Evolutionary conservation across 495 filamentous ascomycete genomes (phyloP).

Genomic region (Elasticomyces elasticus): DNA sequence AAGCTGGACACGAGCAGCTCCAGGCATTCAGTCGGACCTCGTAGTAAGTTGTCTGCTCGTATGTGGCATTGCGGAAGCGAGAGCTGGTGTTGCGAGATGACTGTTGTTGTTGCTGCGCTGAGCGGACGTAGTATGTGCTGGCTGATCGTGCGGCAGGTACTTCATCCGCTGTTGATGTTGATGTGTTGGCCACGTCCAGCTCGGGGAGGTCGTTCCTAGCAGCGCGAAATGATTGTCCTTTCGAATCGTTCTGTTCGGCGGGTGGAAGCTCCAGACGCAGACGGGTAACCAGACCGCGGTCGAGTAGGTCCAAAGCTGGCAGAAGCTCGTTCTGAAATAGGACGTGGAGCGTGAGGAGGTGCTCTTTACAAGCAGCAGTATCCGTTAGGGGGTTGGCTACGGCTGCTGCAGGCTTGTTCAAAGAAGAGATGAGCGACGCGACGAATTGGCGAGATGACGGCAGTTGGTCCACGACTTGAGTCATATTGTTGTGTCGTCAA

Average conservation of each 20-base stretch:
- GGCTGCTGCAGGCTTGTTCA: neutral
- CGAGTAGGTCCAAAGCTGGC: constrained; percentile 72
- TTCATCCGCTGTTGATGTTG: neutral
- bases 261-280: constrained; percentile 12
- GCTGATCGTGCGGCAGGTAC: neutral
- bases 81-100: constrained; percentile 5
- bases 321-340: constrained; percentile 55
- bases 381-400: constrained; percentile 9
- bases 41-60: constrained; percentile 39
- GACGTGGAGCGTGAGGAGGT: constrained; percentile 53
- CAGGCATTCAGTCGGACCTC: constrained; percentile 65
- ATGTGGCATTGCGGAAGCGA: constrained; percentile 21
- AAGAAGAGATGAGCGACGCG: constrained; percentile 2
- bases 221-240: no score
- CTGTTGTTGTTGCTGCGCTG: constrained; percentile 23
- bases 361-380: constrained; percentile 11
- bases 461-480: neutral
- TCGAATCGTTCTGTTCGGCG: no score
- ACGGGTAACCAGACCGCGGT: constrained; percentile 54
- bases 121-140: constrained; percentile 34
- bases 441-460: constrained; percentile 3
- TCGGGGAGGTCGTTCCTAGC: no score
- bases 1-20: constrained; percentile 83
- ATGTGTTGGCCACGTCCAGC: no score
- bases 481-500: neutral